A percentile compares a stretch with the other conserved stretches of the same genome.
Conservation (phyloP, 192 early-diverging fungal species). For the Gamsiella multidivaricata region DNA sequence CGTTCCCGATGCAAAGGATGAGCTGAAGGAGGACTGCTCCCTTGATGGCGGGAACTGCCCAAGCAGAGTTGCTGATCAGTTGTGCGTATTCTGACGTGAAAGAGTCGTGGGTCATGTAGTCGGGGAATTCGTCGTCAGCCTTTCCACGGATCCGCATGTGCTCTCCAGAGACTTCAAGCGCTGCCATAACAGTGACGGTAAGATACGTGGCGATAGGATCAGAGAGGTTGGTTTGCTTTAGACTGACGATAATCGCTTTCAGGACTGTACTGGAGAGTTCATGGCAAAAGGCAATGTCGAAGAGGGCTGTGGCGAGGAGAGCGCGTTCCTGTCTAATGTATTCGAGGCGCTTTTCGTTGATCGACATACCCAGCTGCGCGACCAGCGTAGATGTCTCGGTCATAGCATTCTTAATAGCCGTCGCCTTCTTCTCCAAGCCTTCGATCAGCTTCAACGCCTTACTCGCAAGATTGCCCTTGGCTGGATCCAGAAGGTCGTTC, state of each 20-base stretch:
- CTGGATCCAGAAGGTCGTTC: slow-evolving; percentile 46
- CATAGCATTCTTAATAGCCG: slow-evolving; percentile 56
- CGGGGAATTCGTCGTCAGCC: slow-evolving; percentile 26
- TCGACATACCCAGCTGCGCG: slow-evolving; percentile 50
- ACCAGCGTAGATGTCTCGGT: slow-evolving; percentile 60
- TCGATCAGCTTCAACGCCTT: slow-evolving; percentile 65
- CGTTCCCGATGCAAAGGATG: slow-evolving; percentile 64
- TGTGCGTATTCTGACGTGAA: slow-evolving; percentile 52
- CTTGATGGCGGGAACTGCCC: slow-evolving; percentile 46
- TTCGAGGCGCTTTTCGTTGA: slow-evolving; percentile 56
- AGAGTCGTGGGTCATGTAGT: slow-evolving; percentile 40
- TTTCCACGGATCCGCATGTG: slow-evolving; percentile 38
- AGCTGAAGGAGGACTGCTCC: slow-evolving; percentile 68
- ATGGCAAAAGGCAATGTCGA: slow-evolving; percentile 54
- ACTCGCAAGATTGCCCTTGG: slow-evolving; percentile 58
- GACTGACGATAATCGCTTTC: slow-evolving; percentile 43
- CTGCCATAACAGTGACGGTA: slow-evolving; percentile 48
- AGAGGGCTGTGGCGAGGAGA: slow-evolving; percentile 57
- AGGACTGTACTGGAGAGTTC: slow-evolving; percentile 47
- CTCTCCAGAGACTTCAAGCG: slow-evolving; percentile 56
- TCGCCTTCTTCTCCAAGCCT: slow-evolving; percentile 59
- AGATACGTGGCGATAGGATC: slow-evolving; percentile 56
- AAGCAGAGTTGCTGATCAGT: slow-evolving; percentile 31
- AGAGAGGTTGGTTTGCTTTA: slow-evolving; percentile 49
- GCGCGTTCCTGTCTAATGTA: slow-evolving; percentile 53